Evolutionary conservation across 129 eudicot genomes (phyloP), one percentile per base, ranked within the genome.

Genomic region (Lactuca saligna): DNA sequence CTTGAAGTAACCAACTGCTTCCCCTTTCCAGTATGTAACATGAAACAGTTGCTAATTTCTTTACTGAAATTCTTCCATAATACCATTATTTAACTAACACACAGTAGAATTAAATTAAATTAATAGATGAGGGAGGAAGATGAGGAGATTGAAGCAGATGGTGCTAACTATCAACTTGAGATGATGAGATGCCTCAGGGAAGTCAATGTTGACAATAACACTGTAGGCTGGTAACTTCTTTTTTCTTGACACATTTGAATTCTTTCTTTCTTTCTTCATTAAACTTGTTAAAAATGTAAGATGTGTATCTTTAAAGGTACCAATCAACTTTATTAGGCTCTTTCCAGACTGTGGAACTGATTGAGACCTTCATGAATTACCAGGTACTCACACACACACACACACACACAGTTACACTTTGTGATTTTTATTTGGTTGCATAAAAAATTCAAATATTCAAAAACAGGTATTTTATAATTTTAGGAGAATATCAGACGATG

Each of bases 181-280:
- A 94, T 94, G 99, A 94, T 94, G 99, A 85, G 99, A 78, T 94
- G 99, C 86, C 78, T 94, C 61, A 85, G 99, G 78, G 99, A 94
- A 85, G 99, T 94, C 77, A 94, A 94, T 74, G 99, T 94, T 35
- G 99, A 94, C 84, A 94, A 94, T 73, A 94, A 94, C 82, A 94
- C 99, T 41, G 99, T 94, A 53, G 99, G 99, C 75, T 94, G 99
- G 99, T 94, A 25, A 82, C 97, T 66, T 29, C 8, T 61, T 2
- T 10, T 54, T 58, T 33, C 34, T 2, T 20, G 66, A 54, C 14
- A 31, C 31, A 0, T 57, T 13, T 49, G 35, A 56, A 48, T 15
- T 57, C 59, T 53, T 73, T 14, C 9, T 7, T 60, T 38, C 4
- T 61, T 55, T 13, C 0, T 44, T 42, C 32, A 35, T 41, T 54